These are phyloP conservation scores for Chalaropsis ovoidea DNA, from an alignment of 2,329 filamentous ascomycete genomes.

Conservation along the genomic window DNA sequence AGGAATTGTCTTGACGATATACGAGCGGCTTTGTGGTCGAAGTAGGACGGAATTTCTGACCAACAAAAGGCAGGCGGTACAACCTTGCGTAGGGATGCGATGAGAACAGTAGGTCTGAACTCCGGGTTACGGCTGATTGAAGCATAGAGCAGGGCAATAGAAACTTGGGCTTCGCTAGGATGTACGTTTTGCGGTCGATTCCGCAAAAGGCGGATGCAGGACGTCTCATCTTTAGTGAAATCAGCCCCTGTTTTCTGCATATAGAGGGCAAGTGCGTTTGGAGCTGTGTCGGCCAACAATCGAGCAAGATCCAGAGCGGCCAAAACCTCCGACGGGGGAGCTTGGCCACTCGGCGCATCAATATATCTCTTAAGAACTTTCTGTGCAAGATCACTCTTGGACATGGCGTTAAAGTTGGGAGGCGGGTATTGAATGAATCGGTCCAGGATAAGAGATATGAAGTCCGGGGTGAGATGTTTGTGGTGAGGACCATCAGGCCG, in stretches of 20 bases:
- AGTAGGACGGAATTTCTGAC: conserved; percentile 63
- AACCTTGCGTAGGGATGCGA: conserved; percentile 54
- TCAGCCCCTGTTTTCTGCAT: conserved; percentile 66
- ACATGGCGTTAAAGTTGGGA: conserved; percentile 69
- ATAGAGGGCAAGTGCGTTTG: conserved; percentile 50
- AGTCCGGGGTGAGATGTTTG: conserved; percentile 55
- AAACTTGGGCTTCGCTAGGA: conserved; percentile 71
- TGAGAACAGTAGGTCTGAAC: conserved; percentile 44
- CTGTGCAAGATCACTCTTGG: conserved; percentile 57
- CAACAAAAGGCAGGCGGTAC: conserved; percentile 55
- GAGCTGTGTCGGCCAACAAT: conserved; percentile 49
- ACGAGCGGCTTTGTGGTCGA: conserved; percentile 68
- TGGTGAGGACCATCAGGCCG: conserved; percentile 53
- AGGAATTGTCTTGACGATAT: conserved; percentile 74
- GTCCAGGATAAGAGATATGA: conserved; percentile 72
- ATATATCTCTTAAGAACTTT: conserved; percentile 60
- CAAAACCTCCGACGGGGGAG: conserved; percentile 60
- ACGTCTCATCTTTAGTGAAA: conserved; percentile 66
- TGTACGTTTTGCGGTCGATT: conserved; percentile 46
- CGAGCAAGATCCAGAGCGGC: conserved; percentile 60
- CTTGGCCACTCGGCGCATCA: conserved; percentile 37
- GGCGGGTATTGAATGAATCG: conserved; percentile 80
- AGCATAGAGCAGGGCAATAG: conserved; percentile 61
- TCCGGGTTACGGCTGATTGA: conserved; percentile 48
- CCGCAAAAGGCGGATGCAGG: conserved; percentile 47